Evolutionary conservation across 2,329 filamentous ascomycete species (phyloP), one percentile per base, ranked within the genome.

Genomic region (Thelonectria rubi): DNA sequence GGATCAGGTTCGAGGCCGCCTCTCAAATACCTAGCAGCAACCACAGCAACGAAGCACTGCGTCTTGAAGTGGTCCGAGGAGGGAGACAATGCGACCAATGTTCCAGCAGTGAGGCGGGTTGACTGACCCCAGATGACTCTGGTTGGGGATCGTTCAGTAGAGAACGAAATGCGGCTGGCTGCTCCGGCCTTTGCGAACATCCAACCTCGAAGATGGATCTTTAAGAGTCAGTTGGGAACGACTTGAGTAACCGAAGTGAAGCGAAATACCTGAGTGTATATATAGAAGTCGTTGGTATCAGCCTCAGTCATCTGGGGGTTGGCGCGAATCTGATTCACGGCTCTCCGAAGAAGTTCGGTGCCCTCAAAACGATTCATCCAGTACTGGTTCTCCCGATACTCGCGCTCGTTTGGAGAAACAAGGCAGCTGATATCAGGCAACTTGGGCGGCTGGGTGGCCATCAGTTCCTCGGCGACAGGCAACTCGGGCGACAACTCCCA

Each of bases 321-420:
- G 1, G 75, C 65, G 21, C 81, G 83, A 56, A 91, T 84, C 12
- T 81, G 76, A 0, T 79, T 77, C 1, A 97, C 83, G 0, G 91
- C 88, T 63, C 87, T 83, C 7, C 93, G 85, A 0, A 97, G 80
- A 1, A 88, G 84, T 12, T 90, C 85, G 3, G 91, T 80, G 0
- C 88, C 86, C 72, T 97, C 93, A 70, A 93, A 91, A 3, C 93
- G 84, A 8, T 93, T 81, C 2, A 97, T 83, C 3, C 87, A 81
- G 72, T 95, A 97, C 51, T 96, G 91, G 0, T 87, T 84, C 32
- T 86, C 80, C 0, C 97, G 79, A 60, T 97, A 97, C 0, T 82
- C 80, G 5, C 65, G 48, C 18, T 74, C 75, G 2, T 65, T 59
- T 1, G 34, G 24, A 0, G 40, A 7, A 0, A 51, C 40, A 3